Evolutionary conservation across 805 yeast genomes (phyloP).

Genomic region (Candida krabiensis): DNA sequence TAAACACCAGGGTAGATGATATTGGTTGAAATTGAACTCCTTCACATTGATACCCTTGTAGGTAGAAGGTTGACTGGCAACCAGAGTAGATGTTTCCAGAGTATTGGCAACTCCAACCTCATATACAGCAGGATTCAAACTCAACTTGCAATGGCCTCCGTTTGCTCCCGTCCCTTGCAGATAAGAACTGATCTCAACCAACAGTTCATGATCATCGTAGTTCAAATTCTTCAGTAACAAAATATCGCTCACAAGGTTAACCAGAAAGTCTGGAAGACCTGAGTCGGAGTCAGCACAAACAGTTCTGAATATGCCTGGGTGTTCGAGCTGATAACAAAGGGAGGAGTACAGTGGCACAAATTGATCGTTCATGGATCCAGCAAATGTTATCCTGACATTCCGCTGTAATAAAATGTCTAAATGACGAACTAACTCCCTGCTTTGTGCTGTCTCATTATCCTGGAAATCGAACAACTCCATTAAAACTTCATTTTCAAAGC

Average conservation of each 20-base stretch:
- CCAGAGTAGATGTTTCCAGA: conserved; percentile 69
- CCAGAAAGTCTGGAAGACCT: conserved; percentile 41
- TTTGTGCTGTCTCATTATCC: conserved; percentile 67
- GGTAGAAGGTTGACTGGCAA: conserved; percentile 37
- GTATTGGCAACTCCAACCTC: conserved; percentile 70
- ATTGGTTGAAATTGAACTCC: conserved; percentile 73
- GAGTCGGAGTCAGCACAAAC: conserved; percentile 62
- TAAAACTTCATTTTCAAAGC: conserved; percentile 83
- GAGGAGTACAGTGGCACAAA: conserved; percentile 92
- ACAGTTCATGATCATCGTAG: conserved; percentile 30
- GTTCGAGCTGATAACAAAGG: conserved; percentile 70
- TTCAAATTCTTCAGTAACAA: conserved; percentile 29
- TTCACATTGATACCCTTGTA: conserved; percentile 36
- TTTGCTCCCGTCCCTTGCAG: conserved; percentile 71
- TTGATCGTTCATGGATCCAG: conserved; percentile 89
- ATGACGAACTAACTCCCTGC: conserved; percentile 66
- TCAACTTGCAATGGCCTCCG: conserved; percentile 80
- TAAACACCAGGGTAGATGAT: conserved; percentile 89
- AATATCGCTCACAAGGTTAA: conserved; percentile 29
- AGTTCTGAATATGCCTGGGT: conserved; percentile 86
- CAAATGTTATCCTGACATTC: conserved; percentile 75
- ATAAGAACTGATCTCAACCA: conserved; percentile 65
- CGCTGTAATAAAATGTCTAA: conserved; percentile 62
- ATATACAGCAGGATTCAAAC: conserved; percentile 62
- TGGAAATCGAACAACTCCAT: conserved; percentile 88